phyloP scores from a whole-genome alignment of 305 asterid species.

The Salvia sclarea region DNA sequence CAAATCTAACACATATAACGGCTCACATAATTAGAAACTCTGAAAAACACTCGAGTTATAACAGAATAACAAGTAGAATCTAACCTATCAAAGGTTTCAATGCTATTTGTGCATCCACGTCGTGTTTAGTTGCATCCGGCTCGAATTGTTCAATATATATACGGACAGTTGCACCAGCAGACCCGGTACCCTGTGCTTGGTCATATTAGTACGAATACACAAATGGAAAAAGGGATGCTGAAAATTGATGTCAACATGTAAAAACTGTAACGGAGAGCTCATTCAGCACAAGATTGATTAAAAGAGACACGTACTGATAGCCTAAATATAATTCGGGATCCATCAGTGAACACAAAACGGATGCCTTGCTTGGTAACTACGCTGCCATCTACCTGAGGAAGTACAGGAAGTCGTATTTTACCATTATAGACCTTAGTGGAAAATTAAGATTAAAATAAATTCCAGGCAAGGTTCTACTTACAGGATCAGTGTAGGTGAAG shows the following conservation, averaged over 20 bases:
- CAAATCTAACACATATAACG: slow-evolving; percentile 53
- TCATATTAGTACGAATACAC: slow-evolving; percentile 26
- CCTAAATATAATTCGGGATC: slow-evolving; percentile 88
- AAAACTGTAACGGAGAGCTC: neutral
- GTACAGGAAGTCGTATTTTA: slow-evolving; percentile 20
- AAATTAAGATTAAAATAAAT: neutral
- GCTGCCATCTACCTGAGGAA: slow-evolving; percentile 85
- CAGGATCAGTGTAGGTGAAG: slow-evolving; percentile 92
- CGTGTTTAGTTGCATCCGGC: slow-evolving; percentile 76
- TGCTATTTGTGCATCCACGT: slow-evolving; percentile 80
- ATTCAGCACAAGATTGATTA: neutral
- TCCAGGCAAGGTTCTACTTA: slow-evolving; percentile 41
- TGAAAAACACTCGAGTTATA: neutral
- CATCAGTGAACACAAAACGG: slow-evolving; percentile 84
- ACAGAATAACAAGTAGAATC: slow-evolving; percentile 11
- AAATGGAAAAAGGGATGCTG: neutral
- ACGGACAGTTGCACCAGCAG: slow-evolving; percentile 95
- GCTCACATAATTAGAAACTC: slow-evolving; percentile 18
- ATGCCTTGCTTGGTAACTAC: slow-evolving; percentile 87
- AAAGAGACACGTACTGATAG: slow-evolving; percentile 62
- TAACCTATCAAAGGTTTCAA: slow-evolving; percentile 80
- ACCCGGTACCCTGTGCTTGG: slow-evolving; percentile 78
- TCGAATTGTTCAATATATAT: slow-evolving; percentile 84
- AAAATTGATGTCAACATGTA: neutral
- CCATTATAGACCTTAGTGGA: neutral